A percentile compares a stretch with the other conserved stretches of the same genome.
These are phyloP conservation scores for Penicillium salamii DNA, from an alignment of 495 filamentous ascomycete species.

Conservation along the genomic window DNA sequence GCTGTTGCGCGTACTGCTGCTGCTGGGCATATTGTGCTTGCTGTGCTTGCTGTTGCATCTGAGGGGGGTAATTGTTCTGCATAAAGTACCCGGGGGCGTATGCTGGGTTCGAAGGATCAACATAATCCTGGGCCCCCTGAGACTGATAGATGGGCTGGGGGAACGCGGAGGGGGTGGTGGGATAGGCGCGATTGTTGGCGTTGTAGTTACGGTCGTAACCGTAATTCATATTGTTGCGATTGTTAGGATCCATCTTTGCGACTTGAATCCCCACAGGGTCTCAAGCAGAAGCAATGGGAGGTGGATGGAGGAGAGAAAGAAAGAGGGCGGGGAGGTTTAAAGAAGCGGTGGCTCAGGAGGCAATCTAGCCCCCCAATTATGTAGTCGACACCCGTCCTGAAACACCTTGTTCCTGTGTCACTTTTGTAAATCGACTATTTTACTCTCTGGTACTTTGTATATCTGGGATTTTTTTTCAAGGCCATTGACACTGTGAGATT, in stretches of 20 bases:
- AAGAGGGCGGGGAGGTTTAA: constrained; percentile 25
- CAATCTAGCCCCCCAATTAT: constrained; percentile 13
- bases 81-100: constrained; percentile 65
- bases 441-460: background rate
- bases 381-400: background rate
- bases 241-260: constrained; percentile 51
- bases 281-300: constrained; percentile 5
- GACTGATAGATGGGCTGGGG: constrained; percentile 82
- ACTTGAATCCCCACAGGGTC: constrained; percentile 10
- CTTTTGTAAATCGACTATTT: background rate
- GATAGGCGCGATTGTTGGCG: constrained; percentile 78
- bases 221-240: constrained; percentile 71
- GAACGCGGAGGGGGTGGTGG: constrained; percentile 94
- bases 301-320: constrained; percentile 7
- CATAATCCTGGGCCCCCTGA: constrained; percentile 55
- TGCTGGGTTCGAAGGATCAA: constrained; percentile 45
- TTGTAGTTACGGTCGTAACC: constrained; percentile 62
- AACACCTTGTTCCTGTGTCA: background rate
- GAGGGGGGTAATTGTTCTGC: constrained; percentile 51
- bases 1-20: constrained; percentile 61
- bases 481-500: too few species aligned
- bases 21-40: constrained; percentile 49
- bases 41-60: constrained; percentile 47
- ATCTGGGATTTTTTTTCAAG: too few species aligned
- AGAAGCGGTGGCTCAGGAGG: constrained; percentile 41